Percentiles rank a stretch among this genome's conserved stretches.
Evolutionary conservation across 2,329 filamentous ascomycete genomes (phyloP).

Genomic region (Aureobasidium uvarum): DNA sequence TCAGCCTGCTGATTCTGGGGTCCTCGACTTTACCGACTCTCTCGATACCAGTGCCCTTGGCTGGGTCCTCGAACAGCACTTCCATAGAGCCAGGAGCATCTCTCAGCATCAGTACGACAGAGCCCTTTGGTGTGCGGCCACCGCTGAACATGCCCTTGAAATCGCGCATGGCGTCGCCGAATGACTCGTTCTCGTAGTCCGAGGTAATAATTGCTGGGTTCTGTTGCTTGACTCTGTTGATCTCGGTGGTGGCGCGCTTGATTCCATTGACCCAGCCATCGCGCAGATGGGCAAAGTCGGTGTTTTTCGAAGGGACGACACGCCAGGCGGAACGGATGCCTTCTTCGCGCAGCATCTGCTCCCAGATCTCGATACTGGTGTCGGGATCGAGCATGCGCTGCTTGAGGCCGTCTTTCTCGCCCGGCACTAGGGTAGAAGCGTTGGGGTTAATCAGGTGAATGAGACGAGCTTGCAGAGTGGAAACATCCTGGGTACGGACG

Average conservation of each 20-base stretch:
- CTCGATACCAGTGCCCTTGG: slow-evolving; percentile 47
- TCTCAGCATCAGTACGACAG: slow-evolving; percentile 71
- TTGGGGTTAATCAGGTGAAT: slow-evolving; percentile 71
- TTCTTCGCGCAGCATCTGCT: slow-evolving; percentile 62
- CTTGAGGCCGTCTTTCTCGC: slow-evolving; percentile 74
- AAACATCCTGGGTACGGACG: slow-evolving; percentile 78
- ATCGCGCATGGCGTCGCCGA: slow-evolving; percentile 69
- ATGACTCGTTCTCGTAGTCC: slow-evolving; percentile 68
- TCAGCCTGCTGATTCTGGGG: slow-evolving; percentile 72
- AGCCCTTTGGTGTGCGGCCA: slow-evolving; percentile 72
- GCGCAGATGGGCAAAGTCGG: slow-evolving; percentile 87
- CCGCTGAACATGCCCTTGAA: slow-evolving; percentile 83
- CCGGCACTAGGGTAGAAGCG: slow-evolving; percentile 78
- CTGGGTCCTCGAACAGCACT: slow-evolving; percentile 63
- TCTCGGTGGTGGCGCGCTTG: slow-evolving; percentile 62
- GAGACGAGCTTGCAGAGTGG: slow-evolving; percentile 72
- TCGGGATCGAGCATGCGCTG: slow-evolving; percentile 66
- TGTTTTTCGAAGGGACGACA: slow-evolving; percentile 87
- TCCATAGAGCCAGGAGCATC: slow-evolving; percentile 64
- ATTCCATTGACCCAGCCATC: slow-evolving; percentile 90
- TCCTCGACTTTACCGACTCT: slow-evolving; percentile 69
- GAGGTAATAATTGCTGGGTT: slow-evolving; percentile 35
- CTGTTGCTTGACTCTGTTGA: slow-evolving; percentile 13
- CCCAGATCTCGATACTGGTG: slow-evolving; percentile 71
- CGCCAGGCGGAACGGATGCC: slow-evolving; percentile 75